phyloP scores from a whole-genome alignment of 2,329 filamentous ascomycete species.

The Huntiella omanensis region DNA sequence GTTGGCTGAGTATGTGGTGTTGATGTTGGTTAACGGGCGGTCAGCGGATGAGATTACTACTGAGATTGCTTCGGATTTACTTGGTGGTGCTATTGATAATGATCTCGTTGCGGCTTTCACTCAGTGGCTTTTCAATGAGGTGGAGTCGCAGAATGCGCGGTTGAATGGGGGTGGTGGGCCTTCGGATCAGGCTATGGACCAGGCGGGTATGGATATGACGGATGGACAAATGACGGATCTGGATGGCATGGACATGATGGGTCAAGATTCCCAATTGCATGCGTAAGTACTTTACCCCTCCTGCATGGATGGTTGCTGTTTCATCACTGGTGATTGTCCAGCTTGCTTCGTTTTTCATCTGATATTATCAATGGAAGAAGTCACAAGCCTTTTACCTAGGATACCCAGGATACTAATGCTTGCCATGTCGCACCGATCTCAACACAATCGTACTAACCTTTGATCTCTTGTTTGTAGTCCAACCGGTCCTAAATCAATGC shows the following conservation, averaged over 20 bases:
- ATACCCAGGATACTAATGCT: too few relatives aligned
- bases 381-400: too few relatives aligned
- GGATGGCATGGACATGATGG: constrained; percentile 10
- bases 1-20: constrained; percentile 85
- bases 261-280: constrained; percentile 26
- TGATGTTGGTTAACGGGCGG: constrained; percentile 94
- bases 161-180: constrained; percentile 27
- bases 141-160: constrained; percentile 47
- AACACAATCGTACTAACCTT: not conserved
- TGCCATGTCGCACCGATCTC: too few relatives aligned
- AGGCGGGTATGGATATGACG: not conserved
- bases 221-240: not conserved
- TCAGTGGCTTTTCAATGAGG: constrained; percentile 82
- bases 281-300: constrained; percentile 29
- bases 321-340: too few relatives aligned
- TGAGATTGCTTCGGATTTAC: constrained; percentile 74
- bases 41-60: constrained; percentile 73
- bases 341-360: too few relatives aligned
- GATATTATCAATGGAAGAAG: too few relatives aligned
- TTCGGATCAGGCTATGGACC: not conserved
- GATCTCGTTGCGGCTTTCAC: constrained; percentile 75
- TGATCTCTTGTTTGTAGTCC: constrained; percentile 36
- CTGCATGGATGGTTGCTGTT: not conserved
- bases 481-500: constrained; percentile 89
- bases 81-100: constrained; percentile 67